Percentiles rank a stretch among this genome's conserved stretches.
phyloP scores from a whole-genome alignment of 257 asterid species.

The Nicotiana obtusifolia region DNA sequence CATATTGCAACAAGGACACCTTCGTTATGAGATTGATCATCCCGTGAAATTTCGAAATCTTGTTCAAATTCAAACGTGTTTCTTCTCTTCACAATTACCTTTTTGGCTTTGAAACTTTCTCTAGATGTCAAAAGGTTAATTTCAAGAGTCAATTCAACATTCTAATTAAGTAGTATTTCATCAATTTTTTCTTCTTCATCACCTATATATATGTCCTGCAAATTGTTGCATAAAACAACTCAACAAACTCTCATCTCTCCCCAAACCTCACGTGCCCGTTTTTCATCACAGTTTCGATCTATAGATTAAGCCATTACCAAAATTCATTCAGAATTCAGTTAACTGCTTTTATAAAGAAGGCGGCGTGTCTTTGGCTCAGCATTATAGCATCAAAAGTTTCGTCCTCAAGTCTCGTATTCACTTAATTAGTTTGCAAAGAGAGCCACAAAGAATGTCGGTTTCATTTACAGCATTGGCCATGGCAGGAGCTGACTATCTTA shows the following conservation, averaged over 20 bases:
- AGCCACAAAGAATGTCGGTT: too few species aligned
- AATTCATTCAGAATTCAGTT: too few species aligned
- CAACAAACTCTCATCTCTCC: background rate
- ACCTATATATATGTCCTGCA: background rate
- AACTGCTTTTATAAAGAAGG: too few species aligned
- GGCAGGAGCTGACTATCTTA: background rate
- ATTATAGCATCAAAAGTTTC: too few species aligned
- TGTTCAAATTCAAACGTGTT: background rate
- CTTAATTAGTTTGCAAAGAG: too few species aligned
- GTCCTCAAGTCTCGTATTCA: too few species aligned
- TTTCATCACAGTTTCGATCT: too few species aligned
- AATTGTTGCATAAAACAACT: background rate
- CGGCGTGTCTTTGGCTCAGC: too few species aligned
- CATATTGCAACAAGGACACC: background rate
- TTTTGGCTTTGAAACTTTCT: background rate
- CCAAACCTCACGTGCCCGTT: too few species aligned
- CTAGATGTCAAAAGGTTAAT: background rate
- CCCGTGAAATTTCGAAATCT: background rate
- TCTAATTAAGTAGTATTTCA: background rate
- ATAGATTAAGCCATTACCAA: too few species aligned
- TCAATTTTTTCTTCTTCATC: background rate
- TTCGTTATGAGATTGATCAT: background rate
- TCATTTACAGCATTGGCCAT: too few species aligned
- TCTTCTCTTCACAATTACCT: background rate
- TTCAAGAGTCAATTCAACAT: background rate